These are phyloP conservation scores for Blastobotrys mokoenaii DNA, from an alignment of 805 yeast species.

Conservation along the genomic window DNA sequence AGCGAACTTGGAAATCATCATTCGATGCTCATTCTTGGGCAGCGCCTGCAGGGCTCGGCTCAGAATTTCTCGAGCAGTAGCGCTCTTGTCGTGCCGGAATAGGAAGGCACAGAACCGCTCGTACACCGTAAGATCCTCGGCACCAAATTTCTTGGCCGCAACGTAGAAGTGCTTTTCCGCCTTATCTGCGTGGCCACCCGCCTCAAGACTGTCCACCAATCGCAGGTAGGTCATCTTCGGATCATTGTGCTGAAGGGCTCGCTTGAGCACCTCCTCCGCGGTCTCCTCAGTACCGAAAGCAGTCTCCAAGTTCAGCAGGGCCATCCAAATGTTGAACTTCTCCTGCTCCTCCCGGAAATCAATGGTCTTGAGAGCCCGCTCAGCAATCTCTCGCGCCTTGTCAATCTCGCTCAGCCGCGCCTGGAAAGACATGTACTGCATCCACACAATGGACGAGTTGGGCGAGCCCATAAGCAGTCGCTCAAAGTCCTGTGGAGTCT, in stretches of 20 bases:
- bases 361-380: constrained; percentile 85
- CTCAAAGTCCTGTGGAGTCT: constrained; percentile 86
- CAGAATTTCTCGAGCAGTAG: constrained; percentile 55
- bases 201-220: constrained; percentile 65
- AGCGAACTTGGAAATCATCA: constrained; percentile 79
- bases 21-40: constrained; percentile 53
- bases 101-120: constrained; percentile 69
- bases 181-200: constrained; percentile 53
- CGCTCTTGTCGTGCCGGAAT: constrained; percentile 44
- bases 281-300: constrained; percentile 84
- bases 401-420: constrained; percentile 89
- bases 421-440: constrained; percentile 97
- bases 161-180: constrained; percentile 62
- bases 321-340: constrained; percentile 92
- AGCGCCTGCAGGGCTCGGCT: constrained; percentile 64
- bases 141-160: constrained; percentile 74
- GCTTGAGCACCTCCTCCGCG: constrained; percentile 69
- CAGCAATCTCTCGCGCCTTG: constrained; percentile 87
- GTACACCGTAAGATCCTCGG: constrained; percentile 65
- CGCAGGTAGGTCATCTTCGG: constrained; percentile 72
- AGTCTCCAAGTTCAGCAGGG: constrained; percentile 85
- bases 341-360: constrained; percentile 88
- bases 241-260: constrained; percentile 89
- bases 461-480: constrained; percentile 87
- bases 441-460: constrained; percentile 89